Base-by-base conservation (phyloP, 176 grass and related monocot species). In the Neostapfia colusana region DNA sequence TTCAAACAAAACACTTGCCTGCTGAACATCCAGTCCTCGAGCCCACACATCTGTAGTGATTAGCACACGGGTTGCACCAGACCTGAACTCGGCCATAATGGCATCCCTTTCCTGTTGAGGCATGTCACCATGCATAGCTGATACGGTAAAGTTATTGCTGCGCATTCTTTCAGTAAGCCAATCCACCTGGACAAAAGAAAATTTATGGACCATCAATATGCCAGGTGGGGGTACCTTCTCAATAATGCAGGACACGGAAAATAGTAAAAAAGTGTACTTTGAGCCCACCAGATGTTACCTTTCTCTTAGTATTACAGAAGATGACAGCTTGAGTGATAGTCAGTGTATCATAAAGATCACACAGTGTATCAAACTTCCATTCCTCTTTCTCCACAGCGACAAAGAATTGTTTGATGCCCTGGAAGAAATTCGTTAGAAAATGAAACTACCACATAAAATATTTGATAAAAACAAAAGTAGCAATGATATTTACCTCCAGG, bases 351-450 rank as follows among this genome's bases (percentile, higher is more conserved):
- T 98, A 94, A 57, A 98, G 92, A 87, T 98, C 95, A 60, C 95
- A 98, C 49, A 98, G 79, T 0, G 91, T 94, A 69, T 98, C 95
- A 76, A 98, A 98, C 72, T 92, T 98, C 91, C 95, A 98, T 66
- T 98, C 95, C 64, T 98, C 95, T 70, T 88, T 98, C 82, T 94
- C 91, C 48, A 94, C 95, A 81, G 95, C 89, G 63, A 98, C 91
- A 82, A 98, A 94, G 73, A 98, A 98, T 82, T 98, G 95, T 80
- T 98, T 98, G 64, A 98, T 94, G 4, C 95, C 95, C 95, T 99
- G 60, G 21, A 77, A 65, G 75, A 8, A 79, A 46, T 31, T 48
- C 31, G 70, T 28, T 10, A 57, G 34, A 77, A 21, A 80, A 63
- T 17, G 27, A 39, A 67, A 40, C 34, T 66, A 9, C 38, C 46